These are phyloP conservation scores for Colletotrichum horii DNA, from an alignment of 2,329 filamentous ascomycete species.

Conservation along the genomic window DNA sequence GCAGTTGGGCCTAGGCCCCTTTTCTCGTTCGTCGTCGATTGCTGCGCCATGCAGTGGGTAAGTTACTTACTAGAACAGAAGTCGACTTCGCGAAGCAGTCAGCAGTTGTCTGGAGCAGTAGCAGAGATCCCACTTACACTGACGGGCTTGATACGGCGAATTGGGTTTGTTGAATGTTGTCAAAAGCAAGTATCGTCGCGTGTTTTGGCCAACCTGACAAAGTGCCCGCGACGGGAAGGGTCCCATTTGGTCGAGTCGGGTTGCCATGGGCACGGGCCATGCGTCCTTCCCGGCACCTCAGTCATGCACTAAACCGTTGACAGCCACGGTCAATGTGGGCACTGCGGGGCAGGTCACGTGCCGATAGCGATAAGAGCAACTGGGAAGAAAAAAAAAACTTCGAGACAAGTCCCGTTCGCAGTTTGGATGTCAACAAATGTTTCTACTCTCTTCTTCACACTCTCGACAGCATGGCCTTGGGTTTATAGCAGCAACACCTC, in stretches of 20 bases:
- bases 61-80: neutral
- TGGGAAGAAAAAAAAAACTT: constrained; percentile 19
- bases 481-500: constrained; percentile 4
- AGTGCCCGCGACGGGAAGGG: constrained; percentile 1
- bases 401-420: constrained; percentile 37
- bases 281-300: neutral
- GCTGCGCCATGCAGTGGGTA: neutral
- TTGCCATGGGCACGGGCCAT: constrained; percentile 13
- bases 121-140: neutral
- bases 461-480: constrained; percentile 11
- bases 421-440: neutral
- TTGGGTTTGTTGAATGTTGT: neutral
- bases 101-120: neutral
- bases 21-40: neutral
- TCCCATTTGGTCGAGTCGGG: constrained; percentile 12
- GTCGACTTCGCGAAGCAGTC: neutral
- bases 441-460: constrained; percentile 20
- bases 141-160: neutral
- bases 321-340: neutral
- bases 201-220: constrained; percentile 8
- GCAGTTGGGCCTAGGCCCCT: neutral
- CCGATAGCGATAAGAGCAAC: constrained; percentile 20
- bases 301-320: neutral
- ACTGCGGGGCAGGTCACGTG: constrained; percentile 19
- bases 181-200: neutral